These are phyloP conservation scores for Mycosphaerella sp. DNA, from an alignment of 2,329 filamentous ascomycete genomes.

Conservation along the genomic window DNA sequence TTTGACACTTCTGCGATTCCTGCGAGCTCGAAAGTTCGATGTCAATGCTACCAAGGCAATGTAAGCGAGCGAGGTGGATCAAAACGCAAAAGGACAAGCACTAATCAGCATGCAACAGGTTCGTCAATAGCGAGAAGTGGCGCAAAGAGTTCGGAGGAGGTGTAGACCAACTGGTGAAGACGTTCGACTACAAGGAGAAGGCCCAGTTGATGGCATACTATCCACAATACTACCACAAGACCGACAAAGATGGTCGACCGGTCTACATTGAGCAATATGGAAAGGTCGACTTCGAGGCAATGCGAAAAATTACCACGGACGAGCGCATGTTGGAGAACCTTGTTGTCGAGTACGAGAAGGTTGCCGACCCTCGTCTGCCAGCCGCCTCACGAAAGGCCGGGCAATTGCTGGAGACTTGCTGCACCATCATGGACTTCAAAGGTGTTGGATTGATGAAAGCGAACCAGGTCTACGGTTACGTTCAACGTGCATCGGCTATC, in stretches of 20 bases:
- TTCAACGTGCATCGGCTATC: slow-evolving; percentile 76
- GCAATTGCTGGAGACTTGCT: slow-evolving; percentile 90
- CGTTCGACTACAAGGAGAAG: slow-evolving; percentile 85
- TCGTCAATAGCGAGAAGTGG: slow-evolving; percentile 85
- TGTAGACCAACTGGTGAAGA: slow-evolving; percentile 72
- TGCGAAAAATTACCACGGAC: slow-evolving; percentile 86
- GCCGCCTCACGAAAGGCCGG: slow-evolving; percentile 91
- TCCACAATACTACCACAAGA: slow-evolving; percentile 99
- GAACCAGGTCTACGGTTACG: slow-evolving; percentile 78
- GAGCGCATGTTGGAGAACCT: slow-evolving; percentile 97
- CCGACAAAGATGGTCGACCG: slow-evolving; percentile 87
- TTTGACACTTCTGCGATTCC: slow-evolving; percentile 67
- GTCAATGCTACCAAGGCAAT: slow-evolving; percentile 77
- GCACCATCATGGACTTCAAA: slow-evolving; percentile 97
- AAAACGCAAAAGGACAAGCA: not conserved
- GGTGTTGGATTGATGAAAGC: slow-evolving; percentile 80
- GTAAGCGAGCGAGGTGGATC: slow-evolving; percentile 51
- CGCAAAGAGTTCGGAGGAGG: slow-evolving; percentile 68
- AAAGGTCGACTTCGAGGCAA: slow-evolving; percentile 79
- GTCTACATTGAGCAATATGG: slow-evolving; percentile 96
- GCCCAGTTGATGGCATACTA: slow-evolving; percentile 81
- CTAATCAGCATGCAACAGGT: slow-evolving; percentile 54
- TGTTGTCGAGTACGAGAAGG: slow-evolving; percentile 94
- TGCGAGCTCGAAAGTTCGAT: slow-evolving; percentile 93
- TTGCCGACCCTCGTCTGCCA: slow-evolving; percentile 85